phyloP scores from a whole-genome alignment of 257 asterid genomes.

The Phtheirospermum japonicum region DNA sequence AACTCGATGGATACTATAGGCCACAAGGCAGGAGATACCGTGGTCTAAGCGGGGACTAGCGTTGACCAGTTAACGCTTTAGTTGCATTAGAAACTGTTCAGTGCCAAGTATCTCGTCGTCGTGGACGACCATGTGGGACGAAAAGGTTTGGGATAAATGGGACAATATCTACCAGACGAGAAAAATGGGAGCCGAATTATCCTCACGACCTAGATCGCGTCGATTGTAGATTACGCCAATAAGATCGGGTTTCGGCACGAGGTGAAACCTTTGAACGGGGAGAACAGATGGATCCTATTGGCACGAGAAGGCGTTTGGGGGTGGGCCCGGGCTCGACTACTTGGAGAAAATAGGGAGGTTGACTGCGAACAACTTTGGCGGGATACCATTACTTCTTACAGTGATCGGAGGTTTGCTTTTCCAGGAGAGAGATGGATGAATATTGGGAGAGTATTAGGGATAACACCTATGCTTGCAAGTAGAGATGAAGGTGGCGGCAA shows the following conservation, averaged over 20 bases:
- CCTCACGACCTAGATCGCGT: slow-evolving; percentile 26
- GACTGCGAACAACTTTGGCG: slow-evolving; percentile 26
- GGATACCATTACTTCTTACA: slow-evolving; percentile 31
- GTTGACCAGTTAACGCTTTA: background rate
- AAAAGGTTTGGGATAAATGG: slow-evolving; percentile 23
- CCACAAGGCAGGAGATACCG: slow-evolving; percentile 20
- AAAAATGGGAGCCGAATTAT: slow-evolving; percentile 35
- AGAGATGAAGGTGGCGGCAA: too few relatives aligned
- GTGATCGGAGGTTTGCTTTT: slow-evolving; percentile 40
- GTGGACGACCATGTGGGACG: slow-evolving; percentile 45
- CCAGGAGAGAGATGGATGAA: background rate
- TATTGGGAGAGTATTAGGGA: slow-evolving; percentile 27
- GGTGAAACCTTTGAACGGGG: slow-evolving; percentile 27
- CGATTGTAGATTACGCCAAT: slow-evolving; percentile 16
- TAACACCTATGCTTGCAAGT: slow-evolving; percentile 17
- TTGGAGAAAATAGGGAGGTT: slow-evolving; percentile 22
- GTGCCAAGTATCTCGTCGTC: slow-evolving; percentile 30
- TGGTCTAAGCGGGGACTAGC: slow-evolving; percentile 1
- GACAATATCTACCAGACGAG: slow-evolving; percentile 24
- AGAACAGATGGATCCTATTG: slow-evolving; percentile 36
- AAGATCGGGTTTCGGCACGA: background rate
- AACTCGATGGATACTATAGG: slow-evolving; percentile 22
- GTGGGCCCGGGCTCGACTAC: slow-evolving; percentile 22
- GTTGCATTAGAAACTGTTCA: slow-evolving; percentile 19
- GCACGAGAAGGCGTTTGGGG: slow-evolving; percentile 16